Conservation (phyloP, 176 grass and related monocot species). For the Bromus sterilis region DNA sequence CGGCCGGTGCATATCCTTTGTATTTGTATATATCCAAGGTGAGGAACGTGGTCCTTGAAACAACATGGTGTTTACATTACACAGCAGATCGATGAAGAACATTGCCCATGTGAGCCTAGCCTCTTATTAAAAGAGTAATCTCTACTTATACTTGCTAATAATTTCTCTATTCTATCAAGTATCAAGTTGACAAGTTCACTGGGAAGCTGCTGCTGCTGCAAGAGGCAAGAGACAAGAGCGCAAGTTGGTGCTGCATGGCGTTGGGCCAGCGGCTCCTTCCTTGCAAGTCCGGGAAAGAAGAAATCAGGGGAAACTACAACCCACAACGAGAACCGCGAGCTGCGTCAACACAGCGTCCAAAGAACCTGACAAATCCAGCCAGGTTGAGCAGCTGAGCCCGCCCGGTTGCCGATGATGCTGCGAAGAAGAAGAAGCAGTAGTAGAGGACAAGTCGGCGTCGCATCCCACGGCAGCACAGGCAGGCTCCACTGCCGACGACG, state of each 20-base stretch:
- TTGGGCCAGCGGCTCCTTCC: background rate
- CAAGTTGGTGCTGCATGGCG: background rate
- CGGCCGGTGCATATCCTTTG: too few species aligned
- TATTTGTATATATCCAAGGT: too few species aligned
- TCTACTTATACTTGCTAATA: too few species aligned
- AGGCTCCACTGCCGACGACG: background rate
- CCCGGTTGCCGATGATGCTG: background rate
- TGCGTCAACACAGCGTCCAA: background rate
- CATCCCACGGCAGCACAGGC: background rate
- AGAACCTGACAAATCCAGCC: background rate
- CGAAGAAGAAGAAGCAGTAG: background rate
- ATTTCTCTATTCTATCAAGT: too few species aligned
- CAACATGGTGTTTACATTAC: too few species aligned
- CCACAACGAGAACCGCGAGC: background rate
- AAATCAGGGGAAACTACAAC: background rate
- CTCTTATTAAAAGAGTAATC: too few species aligned
- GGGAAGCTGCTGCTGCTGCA: too few species aligned
- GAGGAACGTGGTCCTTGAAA: too few species aligned
- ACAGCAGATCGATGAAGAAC: too few species aligned
- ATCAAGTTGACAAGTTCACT: too few species aligned
- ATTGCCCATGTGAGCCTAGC: too few species aligned
- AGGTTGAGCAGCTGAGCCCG: background rate
- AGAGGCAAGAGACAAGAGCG: background rate
- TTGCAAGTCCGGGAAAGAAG: too few species aligned
- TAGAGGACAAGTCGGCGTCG: conserved; percentile 6